Base-by-base conservation (phyloP, 106 monocot genomes). In the Phalaenopsis aphrodite region DNA sequence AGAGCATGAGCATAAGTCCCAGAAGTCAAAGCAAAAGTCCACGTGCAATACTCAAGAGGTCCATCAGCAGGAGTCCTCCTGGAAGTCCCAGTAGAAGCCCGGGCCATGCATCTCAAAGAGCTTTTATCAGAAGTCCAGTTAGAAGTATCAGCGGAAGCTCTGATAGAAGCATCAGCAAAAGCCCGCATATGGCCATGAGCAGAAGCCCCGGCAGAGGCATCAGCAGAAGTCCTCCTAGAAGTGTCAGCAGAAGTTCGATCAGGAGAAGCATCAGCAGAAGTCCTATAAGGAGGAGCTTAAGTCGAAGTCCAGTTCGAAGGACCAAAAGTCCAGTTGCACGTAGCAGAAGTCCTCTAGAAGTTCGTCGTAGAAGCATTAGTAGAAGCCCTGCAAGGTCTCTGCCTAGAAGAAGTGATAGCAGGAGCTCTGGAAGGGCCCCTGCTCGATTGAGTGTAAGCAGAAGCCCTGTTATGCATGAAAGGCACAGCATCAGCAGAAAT, bases 1-100 rank as follows among this genome's bases (percentile, higher is more conserved):
- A 90, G 87, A 90, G 90, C 71, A 91, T 91, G 91, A 96, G 95
- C 75, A 81, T 91, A 57, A 96, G 93, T 71, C 91, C 91, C 30
- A 72, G 81, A 81, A 86, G 76, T 66, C 30, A 36, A 42, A 85
- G 89, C 80, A 89, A 86, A 85, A 93, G 88, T 72, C 82, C 52
- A 8, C 80, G 72, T 73, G 56, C 75, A 46, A 85, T 68, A 14
- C 84, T 12, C 14, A 39, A 39, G 38, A 39, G 39, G 38, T 69
- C 69, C 82, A 12, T 36, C 2, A 69, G 69, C 38, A 39, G 69
- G 14, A 69, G 69, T 14, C 65, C 78, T 78, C 72, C 47, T 12
- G 72, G 47, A 30, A 83, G 84, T 46, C 68, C n/a, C 10, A 85
- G 80, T 56, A 78, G 72, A 80, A 83, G 86, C n/a, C 76, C 85